Conservation (phyloP, 768 basidiomycete species). For the Antrodiella citrinella region DNA sequence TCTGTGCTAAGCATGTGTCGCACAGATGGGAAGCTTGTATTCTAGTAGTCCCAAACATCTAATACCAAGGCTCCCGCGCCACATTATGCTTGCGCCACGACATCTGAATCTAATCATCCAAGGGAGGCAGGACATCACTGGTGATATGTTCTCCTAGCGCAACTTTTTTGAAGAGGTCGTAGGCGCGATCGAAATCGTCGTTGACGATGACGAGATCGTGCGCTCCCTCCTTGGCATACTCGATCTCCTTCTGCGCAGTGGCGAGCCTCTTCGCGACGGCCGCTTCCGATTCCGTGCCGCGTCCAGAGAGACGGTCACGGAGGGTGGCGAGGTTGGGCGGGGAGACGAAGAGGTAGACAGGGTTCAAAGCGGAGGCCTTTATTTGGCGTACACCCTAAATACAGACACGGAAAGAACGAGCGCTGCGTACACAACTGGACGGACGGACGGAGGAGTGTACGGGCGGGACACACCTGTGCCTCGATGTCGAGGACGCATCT, state of each 20-base stretch:
- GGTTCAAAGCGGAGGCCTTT: slow-evolving; percentile 71
- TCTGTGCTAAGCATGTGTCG: too few species aligned
- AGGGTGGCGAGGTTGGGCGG: slow-evolving; percentile 76
- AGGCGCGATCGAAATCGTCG: slow-evolving; percentile 81
- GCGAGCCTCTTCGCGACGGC: slow-evolving; percentile 68
- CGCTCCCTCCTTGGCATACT: slow-evolving; percentile 69
- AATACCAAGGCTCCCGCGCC: too few species aligned
- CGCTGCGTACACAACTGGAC: slow-evolving; percentile 14
- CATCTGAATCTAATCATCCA: slow-evolving; percentile 40
- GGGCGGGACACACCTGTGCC: slow-evolving; percentile 59
- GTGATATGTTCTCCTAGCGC: slow-evolving; percentile 59
- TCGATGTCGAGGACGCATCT: slow-evolving; percentile 96
- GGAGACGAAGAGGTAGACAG: slow-evolving; percentile 87
- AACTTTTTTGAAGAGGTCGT: slow-evolving; percentile 64
- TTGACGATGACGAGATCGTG: slow-evolving; percentile 88
- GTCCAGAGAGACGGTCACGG: slow-evolving; percentile 57
- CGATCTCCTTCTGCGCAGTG: slow-evolving; percentile 72
- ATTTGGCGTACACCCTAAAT: slow-evolving; percentile 85
- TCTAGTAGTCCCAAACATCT: too few species aligned
- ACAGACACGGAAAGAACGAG: too few species aligned
- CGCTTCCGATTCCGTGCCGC: slow-evolving; percentile 78
- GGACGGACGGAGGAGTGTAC: not conserved
- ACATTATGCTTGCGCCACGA: too few species aligned
- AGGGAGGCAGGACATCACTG: slow-evolving; percentile 58
- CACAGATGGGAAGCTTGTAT: too few species aligned